These are phyloP conservation scores for Nakazawaea wyomingensis DNA, from an alignment of 805 yeast species.

Conservation along the genomic window DNA sequence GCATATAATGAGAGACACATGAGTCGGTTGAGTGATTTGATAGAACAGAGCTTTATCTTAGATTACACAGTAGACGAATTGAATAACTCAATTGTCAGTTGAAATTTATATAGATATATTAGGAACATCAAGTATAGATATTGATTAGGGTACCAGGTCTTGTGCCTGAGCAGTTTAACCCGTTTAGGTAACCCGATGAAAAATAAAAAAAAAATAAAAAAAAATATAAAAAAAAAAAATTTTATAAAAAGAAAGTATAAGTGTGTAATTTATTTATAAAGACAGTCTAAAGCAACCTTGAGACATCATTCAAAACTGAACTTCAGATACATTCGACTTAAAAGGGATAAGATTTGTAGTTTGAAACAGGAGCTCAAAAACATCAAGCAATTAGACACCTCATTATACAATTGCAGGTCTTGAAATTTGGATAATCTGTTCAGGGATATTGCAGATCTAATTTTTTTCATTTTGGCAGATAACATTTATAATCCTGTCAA, in stretches of 20 bases:
- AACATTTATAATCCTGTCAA: neutral
- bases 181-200: neutral
- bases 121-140: too few relatives aligned
- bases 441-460: neutral
- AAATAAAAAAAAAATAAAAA: too few relatives aligned
- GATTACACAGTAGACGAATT: constrained; percentile 82
- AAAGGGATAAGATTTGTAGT: too few relatives aligned
- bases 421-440: neutral
- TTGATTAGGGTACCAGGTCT: too few relatives aligned
- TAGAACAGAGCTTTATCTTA: constrained; percentile 80
- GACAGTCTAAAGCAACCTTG: neutral
- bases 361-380: too few relatives aligned
- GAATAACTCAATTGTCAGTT: constrained; percentile 34
- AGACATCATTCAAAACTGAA: neutral
- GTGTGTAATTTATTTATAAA: neutral
- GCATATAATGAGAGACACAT: constrained; percentile 90
- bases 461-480: constrained; percentile 4
- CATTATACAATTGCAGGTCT: too few relatives aligned
- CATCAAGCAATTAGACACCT: too few relatives aligned
- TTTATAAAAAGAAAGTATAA: neutral
- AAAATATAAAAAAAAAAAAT: neutral
- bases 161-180: neutral
- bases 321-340: neutral
- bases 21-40: constrained; percentile 65
- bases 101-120: too few relatives aligned